Evolutionary conservation across 2,329 filamentous ascomycete genomes (phyloP).

Genomic region (Colletotrichum gloeosporioides): DNA sequence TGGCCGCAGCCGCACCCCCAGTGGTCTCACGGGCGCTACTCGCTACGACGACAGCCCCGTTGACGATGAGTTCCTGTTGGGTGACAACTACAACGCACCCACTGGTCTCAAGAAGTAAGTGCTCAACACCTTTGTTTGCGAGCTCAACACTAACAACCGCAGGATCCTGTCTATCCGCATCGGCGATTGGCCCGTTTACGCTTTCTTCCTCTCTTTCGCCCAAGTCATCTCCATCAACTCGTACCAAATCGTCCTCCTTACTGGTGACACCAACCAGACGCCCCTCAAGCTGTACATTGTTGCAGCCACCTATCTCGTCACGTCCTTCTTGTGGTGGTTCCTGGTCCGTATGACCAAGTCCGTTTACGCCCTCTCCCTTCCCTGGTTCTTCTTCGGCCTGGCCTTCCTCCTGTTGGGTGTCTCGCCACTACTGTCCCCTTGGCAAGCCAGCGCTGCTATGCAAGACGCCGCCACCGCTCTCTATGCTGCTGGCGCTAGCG

Average conservation of each 20-base stretch:
- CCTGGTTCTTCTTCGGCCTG: constrained; percentile 67
- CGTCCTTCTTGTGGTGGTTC: constrained; percentile 67
- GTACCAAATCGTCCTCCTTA: constrained; percentile 72
- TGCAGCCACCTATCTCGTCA: constrained; percentile 62
- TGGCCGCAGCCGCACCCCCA: constrained; percentile 27
- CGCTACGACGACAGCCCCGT: constrained; percentile 13
- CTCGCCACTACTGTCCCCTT: constrained; percentile 56
- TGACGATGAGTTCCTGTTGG: constrained; percentile 56
- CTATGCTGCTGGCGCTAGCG: constrained; percentile 67
- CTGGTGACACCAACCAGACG: constrained; percentile 64
- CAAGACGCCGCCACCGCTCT: constrained; percentile 66
- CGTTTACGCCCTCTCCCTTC: constrained; percentile 61
- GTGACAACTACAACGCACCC: constrained; percentile 61
- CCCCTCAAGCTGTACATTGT: constrained; percentile 65
- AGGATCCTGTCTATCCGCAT: constrained; percentile 54
- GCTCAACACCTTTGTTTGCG: constrained; percentile 32
- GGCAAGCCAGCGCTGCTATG: constrained; percentile 46
- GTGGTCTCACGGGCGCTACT: constrained; percentile 33
- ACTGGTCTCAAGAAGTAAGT: constrained; percentile 56
- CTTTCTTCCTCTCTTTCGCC: constrained; percentile 64
- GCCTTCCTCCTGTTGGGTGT: constrained; percentile 69
- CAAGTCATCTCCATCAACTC: constrained; percentile 71
- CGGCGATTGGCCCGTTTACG: constrained; percentile 70
- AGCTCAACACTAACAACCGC: neutral
- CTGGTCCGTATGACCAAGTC: constrained; percentile 64